A percentile compares a stretch with the other conserved stretches of the same genome.
Conservation (phyloP, 148 eudicot genomes). For the Heliamphora exappendiculata region DNA sequence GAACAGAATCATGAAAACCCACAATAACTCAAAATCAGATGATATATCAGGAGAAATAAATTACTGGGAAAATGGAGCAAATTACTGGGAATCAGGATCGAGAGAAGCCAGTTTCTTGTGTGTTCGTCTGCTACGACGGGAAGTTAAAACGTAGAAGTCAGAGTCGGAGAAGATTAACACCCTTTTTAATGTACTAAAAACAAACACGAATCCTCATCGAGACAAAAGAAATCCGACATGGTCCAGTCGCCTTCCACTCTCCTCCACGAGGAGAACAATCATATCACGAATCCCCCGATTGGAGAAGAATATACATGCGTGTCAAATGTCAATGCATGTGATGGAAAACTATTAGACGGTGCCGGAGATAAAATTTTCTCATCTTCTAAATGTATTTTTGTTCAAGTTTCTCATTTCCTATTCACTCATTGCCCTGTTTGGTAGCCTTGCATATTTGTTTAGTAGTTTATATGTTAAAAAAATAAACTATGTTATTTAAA, state of each 20-base stretch:
- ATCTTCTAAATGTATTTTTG: no score
- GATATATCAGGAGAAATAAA: not conserved
- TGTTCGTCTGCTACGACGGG: not conserved
- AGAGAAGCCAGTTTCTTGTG: not conserved
- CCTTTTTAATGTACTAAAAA: not conserved
- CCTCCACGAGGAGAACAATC: no score
- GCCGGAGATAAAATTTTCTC: no score
- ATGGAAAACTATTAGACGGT: no score
- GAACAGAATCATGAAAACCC: slow-evolving; percentile 6
- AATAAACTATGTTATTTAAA: no score
- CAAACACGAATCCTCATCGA: not conserved
- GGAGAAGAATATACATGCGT: not conserved
- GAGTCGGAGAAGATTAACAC: not conserved
- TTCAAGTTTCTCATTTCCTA: no score
- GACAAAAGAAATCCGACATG: not conserved
- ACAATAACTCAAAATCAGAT: not conserved
- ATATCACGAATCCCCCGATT: not conserved
- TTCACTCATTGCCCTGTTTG: no score
- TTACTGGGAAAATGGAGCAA: not conserved
- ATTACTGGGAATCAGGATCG: slow-evolving; percentile 5
- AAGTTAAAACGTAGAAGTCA: not conserved
- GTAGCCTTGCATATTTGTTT: no score
- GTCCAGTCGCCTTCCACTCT: no score
- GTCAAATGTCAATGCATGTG: no score
- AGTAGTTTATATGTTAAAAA: no score